phyloP scores from a whole-genome alignment of 2,329 filamentous ascomycete genomes.

The Chrysoporthe austroafricana region DNA sequence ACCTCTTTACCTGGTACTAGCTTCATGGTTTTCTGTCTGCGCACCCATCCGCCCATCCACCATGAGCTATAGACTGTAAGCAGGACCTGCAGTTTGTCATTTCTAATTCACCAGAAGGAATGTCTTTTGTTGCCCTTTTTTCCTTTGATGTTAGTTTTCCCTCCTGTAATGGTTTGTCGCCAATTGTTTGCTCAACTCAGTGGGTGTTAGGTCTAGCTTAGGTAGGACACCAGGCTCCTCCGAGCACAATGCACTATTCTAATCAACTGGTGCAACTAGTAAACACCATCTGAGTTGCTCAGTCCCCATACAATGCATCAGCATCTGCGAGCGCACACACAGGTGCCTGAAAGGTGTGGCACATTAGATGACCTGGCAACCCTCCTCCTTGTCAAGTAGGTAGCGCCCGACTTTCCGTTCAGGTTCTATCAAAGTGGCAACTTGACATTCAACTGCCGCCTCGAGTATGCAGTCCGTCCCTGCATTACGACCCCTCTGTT shows the following conservation, averaged over 20 bases:
- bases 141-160: no score
- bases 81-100: no score
- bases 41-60: no score
- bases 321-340: neutral
- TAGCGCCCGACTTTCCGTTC: constrained; percentile 9
- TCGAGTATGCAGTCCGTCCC: constrained; percentile 11
- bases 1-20: no score
- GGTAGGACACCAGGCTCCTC: neutral
- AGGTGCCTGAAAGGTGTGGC: neutral
- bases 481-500: constrained; percentile 9
- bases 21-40: no score
- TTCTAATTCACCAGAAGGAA: no score
- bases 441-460: constrained; percentile 1
- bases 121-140: no score
- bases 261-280: neutral
- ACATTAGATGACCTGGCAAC: no score
- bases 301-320: neutral
- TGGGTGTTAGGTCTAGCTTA: no score
- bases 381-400: neutral
- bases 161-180: no score
- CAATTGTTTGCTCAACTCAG: no score
- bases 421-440: neutral
- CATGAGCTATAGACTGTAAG: no score
- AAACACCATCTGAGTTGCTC: neutral
- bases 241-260: neutral